Conservation (phyloP, 31 red algal genomes). For the Endocladia muricata region DNA sequence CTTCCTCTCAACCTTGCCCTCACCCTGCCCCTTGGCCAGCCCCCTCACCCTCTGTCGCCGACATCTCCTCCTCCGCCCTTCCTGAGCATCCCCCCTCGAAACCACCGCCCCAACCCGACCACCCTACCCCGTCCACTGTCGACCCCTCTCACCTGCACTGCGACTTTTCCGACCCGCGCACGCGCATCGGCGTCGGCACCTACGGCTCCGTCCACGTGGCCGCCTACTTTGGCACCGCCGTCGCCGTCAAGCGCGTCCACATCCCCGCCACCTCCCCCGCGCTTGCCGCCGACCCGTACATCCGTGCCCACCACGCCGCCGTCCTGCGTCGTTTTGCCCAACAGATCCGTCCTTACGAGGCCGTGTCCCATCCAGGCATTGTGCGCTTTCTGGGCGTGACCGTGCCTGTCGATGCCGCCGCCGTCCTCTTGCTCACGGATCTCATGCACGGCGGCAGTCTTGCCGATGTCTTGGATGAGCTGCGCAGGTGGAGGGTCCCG, state of each 20-base stretch:
- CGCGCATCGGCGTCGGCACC: conserved; percentile 48
- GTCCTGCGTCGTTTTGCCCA: conserved; percentile 39
- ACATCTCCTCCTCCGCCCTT: neutral
- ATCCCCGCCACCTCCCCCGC: conserved; percentile 13
- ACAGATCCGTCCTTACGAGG: conserved; percentile 56
- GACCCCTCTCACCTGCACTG: conserved; percentile 14
- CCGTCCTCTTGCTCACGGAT: conserved; percentile 43
- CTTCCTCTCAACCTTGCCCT: too few species aligned
- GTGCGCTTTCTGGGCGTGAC: conserved; percentile 54
- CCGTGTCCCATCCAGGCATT: conserved; percentile 45
- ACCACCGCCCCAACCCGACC: neutral
- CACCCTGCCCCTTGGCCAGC: neutral
- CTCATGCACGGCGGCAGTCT: conserved; percentile 64
- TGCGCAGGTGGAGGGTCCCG: conserved; percentile 16
- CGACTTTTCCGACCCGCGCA: conserved; percentile 23
- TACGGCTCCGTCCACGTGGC: conserved; percentile 63
- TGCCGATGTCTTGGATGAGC: conserved; percentile 18
- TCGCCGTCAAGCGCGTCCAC: conserved; percentile 48
- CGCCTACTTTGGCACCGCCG: conserved; percentile 32
- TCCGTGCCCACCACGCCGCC: neutral
- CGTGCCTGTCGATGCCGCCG: neutral
- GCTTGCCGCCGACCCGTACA: conserved; percentile 14
- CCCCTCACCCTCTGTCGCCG: neutral
- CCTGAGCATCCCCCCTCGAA: neutral
- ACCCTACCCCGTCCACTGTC: conserved; percentile 7